Base-by-base conservation (phyloP, 768 basidiomycete species). In the Mycena belliarum region DNA sequence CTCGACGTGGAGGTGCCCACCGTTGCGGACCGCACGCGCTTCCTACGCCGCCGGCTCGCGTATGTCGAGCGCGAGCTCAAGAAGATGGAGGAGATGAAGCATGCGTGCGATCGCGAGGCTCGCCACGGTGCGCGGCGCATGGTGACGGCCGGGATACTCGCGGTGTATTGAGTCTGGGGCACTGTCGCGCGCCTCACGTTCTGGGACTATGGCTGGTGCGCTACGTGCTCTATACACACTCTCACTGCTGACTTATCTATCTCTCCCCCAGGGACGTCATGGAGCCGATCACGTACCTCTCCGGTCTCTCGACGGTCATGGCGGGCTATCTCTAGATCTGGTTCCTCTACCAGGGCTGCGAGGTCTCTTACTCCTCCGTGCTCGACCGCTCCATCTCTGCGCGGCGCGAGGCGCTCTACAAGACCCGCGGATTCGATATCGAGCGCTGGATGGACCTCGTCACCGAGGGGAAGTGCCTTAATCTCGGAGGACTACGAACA, bases 251-350 rank as follows among this genome's bases (percentile, higher is more conserved):
- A 35, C 29, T 9, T 7, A 35, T n/a, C 10, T 38, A 18, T n/a
- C 20, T 38, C 10, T 16, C 18, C 2, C 37, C 4, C 37, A 38
- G 37, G 82, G 85, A 87, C 61, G 69, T 86, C 6, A 88, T 88
- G 85, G 86, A 88, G 66, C 87, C 87, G 0, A 76, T 87, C 40
- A 88, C 84, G 4, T 86, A 86, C 66, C 72, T 87, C n/a, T 84
- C 82, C 15, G 84, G 83, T 5, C 69, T 87, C 8, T 80, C 82
- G 0, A 84, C 78, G 9, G 84, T 87, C 54, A 79, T 86, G 37
- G 75, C 80, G n/a, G 82, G 83, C 2, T 86, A 86, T 65, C 73
- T 84, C 2, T 86, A 83, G 82, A 12, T 9, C 52, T 82, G 80
- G 81, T 84, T 85, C 66, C 69, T 85, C 0, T 83, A 84, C 66